Evolutionary conservation across 2,329 filamentous ascomycete species (phyloP).

Genomic region (Alternaria atra): DNA sequence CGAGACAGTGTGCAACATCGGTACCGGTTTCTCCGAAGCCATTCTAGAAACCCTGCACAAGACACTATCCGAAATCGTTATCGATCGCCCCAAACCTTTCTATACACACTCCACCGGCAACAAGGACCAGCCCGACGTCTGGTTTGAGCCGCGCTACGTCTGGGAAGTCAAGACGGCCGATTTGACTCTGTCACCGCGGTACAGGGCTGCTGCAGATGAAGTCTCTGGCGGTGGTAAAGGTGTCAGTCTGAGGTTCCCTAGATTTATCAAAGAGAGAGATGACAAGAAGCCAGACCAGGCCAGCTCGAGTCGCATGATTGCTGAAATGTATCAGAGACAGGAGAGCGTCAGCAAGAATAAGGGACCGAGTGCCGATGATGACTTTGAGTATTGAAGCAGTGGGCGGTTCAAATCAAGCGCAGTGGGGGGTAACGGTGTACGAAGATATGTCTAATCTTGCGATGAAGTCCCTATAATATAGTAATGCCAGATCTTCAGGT

Average conservation of each 20-base stretch:
- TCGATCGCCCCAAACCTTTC: conserved; percentile 92
- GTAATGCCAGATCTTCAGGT: neutral
- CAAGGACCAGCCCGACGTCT: conserved; percentile 96
- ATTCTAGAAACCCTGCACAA: conserved; percentile 86
- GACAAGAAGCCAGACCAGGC: conserved; percentile 97
- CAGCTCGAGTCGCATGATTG: conserved; percentile 83
- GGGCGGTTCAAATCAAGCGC: neutral
- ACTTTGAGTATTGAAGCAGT: conserved; percentile 84
- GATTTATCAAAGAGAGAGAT: conserved; percentile 90
- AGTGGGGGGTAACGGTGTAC: neutral
- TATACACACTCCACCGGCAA: conserved; percentile 84
- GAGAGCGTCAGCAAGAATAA: conserved; percentile 89
- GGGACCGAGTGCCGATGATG: conserved; percentile 88
- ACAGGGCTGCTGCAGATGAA: conserved; percentile 88
- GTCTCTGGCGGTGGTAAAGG: conserved; percentile 76
- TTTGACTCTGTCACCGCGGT: conserved; percentile 88
- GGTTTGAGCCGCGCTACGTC: conserved; percentile 93
- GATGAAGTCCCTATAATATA: neutral
- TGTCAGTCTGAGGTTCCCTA: conserved; percentile 87
- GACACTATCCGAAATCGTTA: conserved; percentile 77
- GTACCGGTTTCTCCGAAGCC: conserved; percentile 95
- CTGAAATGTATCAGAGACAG: conserved; percentile 97
- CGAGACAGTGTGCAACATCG: conserved; percentile 98
- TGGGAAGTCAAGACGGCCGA: conserved; percentile 99
- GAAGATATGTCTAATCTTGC: neutral